These are phyloP conservation scores for Emergomyces africanus DNA, from an alignment of 2,329 filamentous ascomycete genomes.

Conservation along the genomic window DNA sequence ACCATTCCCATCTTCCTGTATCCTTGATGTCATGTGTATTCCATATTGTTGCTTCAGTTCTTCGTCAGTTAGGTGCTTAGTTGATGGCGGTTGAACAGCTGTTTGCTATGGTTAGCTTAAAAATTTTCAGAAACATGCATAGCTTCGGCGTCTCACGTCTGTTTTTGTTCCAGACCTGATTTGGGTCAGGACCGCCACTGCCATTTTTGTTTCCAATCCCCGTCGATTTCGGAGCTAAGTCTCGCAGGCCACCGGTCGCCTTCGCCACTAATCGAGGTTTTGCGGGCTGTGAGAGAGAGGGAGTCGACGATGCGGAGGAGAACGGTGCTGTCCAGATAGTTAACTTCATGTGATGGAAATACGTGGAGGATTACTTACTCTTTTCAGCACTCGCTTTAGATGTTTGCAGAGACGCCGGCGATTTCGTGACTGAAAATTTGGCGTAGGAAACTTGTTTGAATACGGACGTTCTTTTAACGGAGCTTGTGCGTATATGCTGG, in stretches of 20 bases:
- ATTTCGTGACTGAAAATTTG: conserved; percentile 53
- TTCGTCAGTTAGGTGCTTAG: conserved; percentile 55
- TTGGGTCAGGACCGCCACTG: conserved; percentile 47
- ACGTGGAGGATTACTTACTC: conserved; percentile 24
- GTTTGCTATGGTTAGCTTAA: conserved; percentile 3
- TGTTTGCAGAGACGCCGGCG: conserved; percentile 39
- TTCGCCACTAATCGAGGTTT: conserved; percentile 53
- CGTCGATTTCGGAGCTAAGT: conserved; percentile 37
- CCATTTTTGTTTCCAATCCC: conserved; percentile 34
- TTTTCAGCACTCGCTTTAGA: conserved; percentile 42
- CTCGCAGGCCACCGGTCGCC: conserved; percentile 41
- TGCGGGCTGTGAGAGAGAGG: conserved; percentile 28
- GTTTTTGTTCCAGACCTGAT: conserved; percentile 59
- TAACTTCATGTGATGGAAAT: neutral
- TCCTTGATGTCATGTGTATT: conserved; percentile 52
- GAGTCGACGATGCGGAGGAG: conserved; percentile 24
- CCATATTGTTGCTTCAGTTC: conserved; percentile 57
- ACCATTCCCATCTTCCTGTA: conserved; percentile 48
- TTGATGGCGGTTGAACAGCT: conserved; percentile 43
- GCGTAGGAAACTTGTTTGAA: conserved; percentile 56
- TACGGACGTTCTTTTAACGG: conserved; percentile 47
- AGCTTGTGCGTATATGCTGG: conserved; percentile 33
- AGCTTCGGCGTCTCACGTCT: conserved; percentile 35
- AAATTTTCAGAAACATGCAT: neutral
- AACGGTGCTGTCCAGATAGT: conserved; percentile 18